Base-by-base conservation (phyloP, 257 asterid species). In the Solanum etuberosum region DNA sequence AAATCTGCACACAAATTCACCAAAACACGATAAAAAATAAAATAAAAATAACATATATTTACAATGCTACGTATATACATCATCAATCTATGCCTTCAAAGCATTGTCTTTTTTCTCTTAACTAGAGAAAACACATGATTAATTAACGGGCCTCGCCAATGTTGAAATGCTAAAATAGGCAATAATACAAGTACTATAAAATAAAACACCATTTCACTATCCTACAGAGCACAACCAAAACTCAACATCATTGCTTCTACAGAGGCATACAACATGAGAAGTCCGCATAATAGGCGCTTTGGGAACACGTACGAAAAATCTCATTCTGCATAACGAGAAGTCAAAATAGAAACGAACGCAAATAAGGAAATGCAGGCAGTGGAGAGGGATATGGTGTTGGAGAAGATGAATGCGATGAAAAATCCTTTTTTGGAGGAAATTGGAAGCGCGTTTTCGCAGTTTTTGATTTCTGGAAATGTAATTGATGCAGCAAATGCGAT, bases 401-500 rank as follows among this genome's bases (percentile, higher is more conserved):
- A 90, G 6, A 90, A 74, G 7, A 87, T 89, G 48, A 91, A 92
- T 57, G 88, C 40, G 4, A 27, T 23, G 77, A 89, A 91, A 8
- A 86, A 87, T 13, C 16, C 3, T 1, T 61, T 25, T 1, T 29
- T 23, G 35, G 81, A 86, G 87, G 91, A 89, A 80, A 86, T 89
- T 8, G 93, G 87, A 81, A 86, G 29, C 51, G 92, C 89, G 1
- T 35, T 88, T 8, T 87, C 85, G 11, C 91, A 74, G 29, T 90
- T 77, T 57, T 83, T 91, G 31, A 92, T 90, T 3, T 92, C 90
- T 13, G 91, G 88, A 65, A 90, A 93, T 54, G 91, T 88, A 51
- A 91, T 92, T 54, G 94, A 72, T 74, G 93, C 93, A 11, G 86
- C 91, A 76, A 91, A 92, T 38, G 90, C 90, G 25, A 92, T 34